A percentile compares a stretch with the other conserved stretches of the same genome.
Conservation (phyloP, 306 rosid species). For the Echinosophora koreensis region DNA sequence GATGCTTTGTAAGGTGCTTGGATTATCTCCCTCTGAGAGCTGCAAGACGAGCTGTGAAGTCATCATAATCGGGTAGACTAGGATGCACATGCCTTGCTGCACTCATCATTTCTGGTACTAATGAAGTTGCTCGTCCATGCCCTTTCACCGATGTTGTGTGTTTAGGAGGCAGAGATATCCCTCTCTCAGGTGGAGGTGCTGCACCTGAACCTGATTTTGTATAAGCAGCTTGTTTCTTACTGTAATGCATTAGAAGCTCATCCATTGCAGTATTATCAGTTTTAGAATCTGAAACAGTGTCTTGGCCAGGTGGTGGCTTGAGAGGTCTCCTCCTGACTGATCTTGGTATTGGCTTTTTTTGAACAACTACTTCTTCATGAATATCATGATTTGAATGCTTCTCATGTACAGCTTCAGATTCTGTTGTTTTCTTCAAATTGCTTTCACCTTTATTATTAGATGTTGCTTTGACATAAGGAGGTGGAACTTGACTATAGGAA, state of each 20-base stretch:
- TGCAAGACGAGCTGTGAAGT: slow-evolving; percentile 74
- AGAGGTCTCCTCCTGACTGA: slow-evolving; percentile 68
- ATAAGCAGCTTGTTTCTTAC: slow-evolving; percentile 37
- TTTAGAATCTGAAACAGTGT: slow-evolving; percentile 7
- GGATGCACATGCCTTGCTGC: slow-evolving; percentile 66
- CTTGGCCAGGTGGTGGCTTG: slow-evolving; percentile 41
- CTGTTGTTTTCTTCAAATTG: slow-evolving; percentile 40
- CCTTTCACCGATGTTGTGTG: neutral
- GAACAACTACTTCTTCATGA: slow-evolving; percentile 29
- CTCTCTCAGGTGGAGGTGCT: slow-evolving; percentile 32
- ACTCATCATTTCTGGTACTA: slow-evolving; percentile 53
- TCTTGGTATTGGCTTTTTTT: slow-evolving; percentile 61
- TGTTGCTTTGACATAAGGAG: slow-evolving; percentile 66
- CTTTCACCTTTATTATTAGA: slow-evolving; percentile 42
- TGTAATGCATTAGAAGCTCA: slow-evolving; percentile 43
- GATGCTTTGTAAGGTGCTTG: neutral
- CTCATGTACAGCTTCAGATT: slow-evolving; percentile 11
- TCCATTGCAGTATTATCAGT: slow-evolving; percentile 14
- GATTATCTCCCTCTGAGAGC: slow-evolving; percentile 59
- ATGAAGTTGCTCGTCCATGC: slow-evolving; percentile 48
- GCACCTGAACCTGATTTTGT: slow-evolving; percentile 38
- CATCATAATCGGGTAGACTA: slow-evolving; percentile 85
- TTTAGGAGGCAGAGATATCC: slow-evolving; percentile 54
- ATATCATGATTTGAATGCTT: slow-evolving; percentile 47
- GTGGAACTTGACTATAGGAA: slow-evolving; percentile 47